A percentile compares a stretch with the other conserved stretches of the same genome.
These are phyloP conservation scores for Auxenochlorella pyrenoidosa DNA, from an alignment of 139 green algal species.

Conservation along the genomic window DNA sequence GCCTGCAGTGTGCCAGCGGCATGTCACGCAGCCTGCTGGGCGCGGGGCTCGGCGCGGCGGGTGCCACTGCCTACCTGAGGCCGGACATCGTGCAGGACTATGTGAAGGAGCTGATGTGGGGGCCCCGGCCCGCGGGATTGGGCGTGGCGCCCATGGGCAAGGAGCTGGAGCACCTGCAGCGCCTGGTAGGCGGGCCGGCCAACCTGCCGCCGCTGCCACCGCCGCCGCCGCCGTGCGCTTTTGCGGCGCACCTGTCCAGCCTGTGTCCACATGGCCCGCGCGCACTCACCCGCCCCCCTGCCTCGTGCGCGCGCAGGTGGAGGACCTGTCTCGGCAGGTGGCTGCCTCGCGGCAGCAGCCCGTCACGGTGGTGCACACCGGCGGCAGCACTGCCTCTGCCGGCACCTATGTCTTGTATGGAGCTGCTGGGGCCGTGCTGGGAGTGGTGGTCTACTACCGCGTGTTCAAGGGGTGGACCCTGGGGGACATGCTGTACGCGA, in stretches of 20 bases:
- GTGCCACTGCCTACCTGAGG: constrained; percentile 36
- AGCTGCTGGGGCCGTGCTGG: background rate
- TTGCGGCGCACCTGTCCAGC: background rate
- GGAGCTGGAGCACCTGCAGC: constrained; percentile 33
- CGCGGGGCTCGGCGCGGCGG: constrained; percentile 33
- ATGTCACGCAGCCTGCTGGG: constrained; percentile 26
- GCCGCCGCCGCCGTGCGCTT: background rate
- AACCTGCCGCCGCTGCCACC: background rate
- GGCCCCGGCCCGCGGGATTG: background rate
- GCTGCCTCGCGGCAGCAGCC: background rate
- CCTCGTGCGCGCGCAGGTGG: background rate
- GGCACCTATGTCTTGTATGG: constrained; percentile 27
- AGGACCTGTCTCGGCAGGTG: constrained; percentile 27
- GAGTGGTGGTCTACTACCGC: constrained; percentile 34
- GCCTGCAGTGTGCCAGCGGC: background rate
- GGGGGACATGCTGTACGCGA: constrained; percentile 48
- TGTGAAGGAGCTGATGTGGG: background rate
- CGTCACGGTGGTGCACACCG: constrained; percentile 31
- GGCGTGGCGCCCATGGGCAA: background rate
- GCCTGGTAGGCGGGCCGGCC: constrained; percentile 6
- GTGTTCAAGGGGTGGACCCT: constrained; percentile 47
- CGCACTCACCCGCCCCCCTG: background rate
- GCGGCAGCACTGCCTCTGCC: background rate
- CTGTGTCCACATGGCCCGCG: background rate
- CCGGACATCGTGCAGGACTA: constrained; percentile 34